Base-by-base conservation (phyloP, 148 eudicot species). In the Tetragonia tetragonoides region DNA sequence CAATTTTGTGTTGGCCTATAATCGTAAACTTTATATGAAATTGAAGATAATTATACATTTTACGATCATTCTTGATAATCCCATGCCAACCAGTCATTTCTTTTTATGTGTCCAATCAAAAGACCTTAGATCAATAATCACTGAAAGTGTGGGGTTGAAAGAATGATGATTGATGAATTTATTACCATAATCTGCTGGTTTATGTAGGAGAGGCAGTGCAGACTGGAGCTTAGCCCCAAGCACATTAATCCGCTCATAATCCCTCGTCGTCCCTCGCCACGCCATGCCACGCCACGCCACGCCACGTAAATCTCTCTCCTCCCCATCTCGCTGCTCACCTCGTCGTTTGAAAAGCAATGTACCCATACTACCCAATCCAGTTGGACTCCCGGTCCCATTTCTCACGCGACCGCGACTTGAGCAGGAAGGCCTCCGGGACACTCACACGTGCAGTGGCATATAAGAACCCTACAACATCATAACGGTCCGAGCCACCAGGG, bases 311-410 rank as follows among this genome's bases (percentile, higher is more conserved):
- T 75, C 77, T 92, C 92, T 0, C 97, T 84, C 10, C 89, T 81
- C 46, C 97, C 93, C 14, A 81, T 66, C 41, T 74, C 65, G 11
- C 10, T 17, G 15, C 86, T 82, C 24, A 24, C 78, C 9, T 78
- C 85, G 46, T 90, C 97, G 6, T 81, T 87, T 10, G 92, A 81
- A 21, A 84, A 0, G 89, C 97, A 0, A 92, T 57, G 51, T 83
- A 92, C 4, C 97, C 97, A 10, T 88, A 88, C 93, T 83, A 92
- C 4, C 97, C 97, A 10, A 90, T 90, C 93, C 92, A 90, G 17
- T 92, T 92, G 0, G 92, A 87, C 85, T 92, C 97, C 47, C 86
- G 72, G 68, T 92, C 97, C 97, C 97, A 92, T 18, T 69, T 60
- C 74, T 92, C 92, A 4, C 90, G 81, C 0, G 93, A 90, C 61